Conservation (phyloP, 176 grass and related monocot species). For the Stipa capillata region DNA sequence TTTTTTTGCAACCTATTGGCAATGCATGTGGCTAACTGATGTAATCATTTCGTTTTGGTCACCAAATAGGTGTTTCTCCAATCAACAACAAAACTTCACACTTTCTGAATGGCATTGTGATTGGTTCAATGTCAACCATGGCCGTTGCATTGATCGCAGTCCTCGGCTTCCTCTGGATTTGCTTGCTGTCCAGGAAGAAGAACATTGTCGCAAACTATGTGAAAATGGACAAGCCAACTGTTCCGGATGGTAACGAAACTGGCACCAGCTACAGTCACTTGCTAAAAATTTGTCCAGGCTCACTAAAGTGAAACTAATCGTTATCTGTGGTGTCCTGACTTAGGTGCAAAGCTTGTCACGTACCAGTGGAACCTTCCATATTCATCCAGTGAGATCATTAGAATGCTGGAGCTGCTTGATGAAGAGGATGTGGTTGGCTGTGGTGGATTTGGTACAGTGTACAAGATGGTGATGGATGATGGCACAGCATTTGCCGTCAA, state of each 20-base stretch:
- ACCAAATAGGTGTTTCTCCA: constrained; percentile 44
- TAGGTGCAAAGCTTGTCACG: constrained; percentile 89
- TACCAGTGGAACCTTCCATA: constrained; percentile 96
- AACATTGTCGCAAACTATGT: constrained; percentile 53
- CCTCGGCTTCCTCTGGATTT: constrained; percentile 81
- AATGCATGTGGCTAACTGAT: not conserved
- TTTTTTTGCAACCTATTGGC: no score
- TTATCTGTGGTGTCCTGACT: not conserved
- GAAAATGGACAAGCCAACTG: constrained; percentile 66
- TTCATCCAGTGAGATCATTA: constrained; percentile 83
- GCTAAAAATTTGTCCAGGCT: not conserved
- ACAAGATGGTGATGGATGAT: constrained; percentile 96
- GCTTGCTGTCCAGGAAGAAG: constrained; percentile 84
- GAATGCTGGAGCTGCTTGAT: constrained; percentile 72
- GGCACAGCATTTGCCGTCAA: constrained; percentile 72
- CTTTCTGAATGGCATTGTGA: constrained; percentile 88
- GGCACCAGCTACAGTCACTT: not conserved
- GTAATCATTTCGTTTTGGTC: not conserved
- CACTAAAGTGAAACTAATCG: not conserved
- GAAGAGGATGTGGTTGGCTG: constrained; percentile 84
- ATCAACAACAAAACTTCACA: constrained; percentile 59
- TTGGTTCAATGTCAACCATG: constrained; percentile 93
- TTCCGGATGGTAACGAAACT: constrained; percentile 47
- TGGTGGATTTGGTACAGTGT: constrained; percentile 84
- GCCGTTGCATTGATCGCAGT: constrained; percentile 64